Percentiles rank a stretch among this genome's conserved stretches.
Conservation (phyloP, 2,329 filamentous ascomycete species). For the Lasiodiplodia citricola region DNA sequence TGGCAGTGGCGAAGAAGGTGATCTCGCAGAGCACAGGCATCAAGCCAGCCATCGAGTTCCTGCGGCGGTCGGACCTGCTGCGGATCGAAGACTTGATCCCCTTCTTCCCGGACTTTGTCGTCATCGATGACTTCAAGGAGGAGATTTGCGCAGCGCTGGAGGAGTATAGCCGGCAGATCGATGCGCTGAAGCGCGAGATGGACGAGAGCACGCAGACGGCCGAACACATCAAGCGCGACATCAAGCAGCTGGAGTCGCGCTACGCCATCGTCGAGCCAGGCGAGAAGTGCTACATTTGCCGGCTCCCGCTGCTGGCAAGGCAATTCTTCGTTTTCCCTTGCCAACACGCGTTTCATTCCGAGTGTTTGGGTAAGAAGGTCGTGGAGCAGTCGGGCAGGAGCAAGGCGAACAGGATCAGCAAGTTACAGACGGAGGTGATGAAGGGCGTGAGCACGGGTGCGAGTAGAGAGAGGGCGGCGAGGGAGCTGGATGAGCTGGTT, state of each 20-base stretch:
- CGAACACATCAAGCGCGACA: slow-evolving; percentile 87
- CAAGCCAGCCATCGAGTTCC: slow-evolving; percentile 85
- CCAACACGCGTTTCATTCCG: slow-evolving; percentile 96
- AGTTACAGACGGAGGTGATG: slow-evolving; percentile 83
- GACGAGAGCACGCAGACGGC: slow-evolving; percentile 90
- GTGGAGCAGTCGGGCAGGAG: slow-evolving; percentile 79
- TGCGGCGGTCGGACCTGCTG: slow-evolving; percentile 87
- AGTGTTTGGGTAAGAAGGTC: slow-evolving; percentile 86
- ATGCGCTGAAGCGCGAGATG: slow-evolving; percentile 89
- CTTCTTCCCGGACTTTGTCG: slow-evolving; percentile 97
- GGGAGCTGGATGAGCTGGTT: slow-evolving; percentile 89
- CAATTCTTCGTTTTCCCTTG: slow-evolving; percentile 99
- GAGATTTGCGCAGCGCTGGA: slow-evolving; percentile 95
- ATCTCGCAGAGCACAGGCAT: slow-evolving; percentile 86
- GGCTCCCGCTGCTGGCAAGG: slow-evolving; percentile 80
- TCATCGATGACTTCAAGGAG: slow-evolving; percentile 99
- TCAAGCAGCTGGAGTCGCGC: slow-evolving; percentile 80
- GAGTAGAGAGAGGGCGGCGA: slow-evolving; percentile 72
- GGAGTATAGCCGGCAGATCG: slow-evolving; percentile 90
- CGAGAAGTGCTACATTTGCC: slow-evolving; percentile 90
- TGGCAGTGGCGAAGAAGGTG: slow-evolving; percentile 92
- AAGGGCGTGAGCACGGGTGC: slow-evolving; percentile 72
- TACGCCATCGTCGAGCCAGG: slow-evolving; percentile 97
- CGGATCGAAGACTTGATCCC: slow-evolving; percentile 97
- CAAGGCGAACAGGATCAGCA: slow-evolving; percentile 78